Evolutionary conservation across 2,329 filamentous ascomycete genomes (phyloP).

Genomic region (Ambrosiella cleistominuta): DNA sequence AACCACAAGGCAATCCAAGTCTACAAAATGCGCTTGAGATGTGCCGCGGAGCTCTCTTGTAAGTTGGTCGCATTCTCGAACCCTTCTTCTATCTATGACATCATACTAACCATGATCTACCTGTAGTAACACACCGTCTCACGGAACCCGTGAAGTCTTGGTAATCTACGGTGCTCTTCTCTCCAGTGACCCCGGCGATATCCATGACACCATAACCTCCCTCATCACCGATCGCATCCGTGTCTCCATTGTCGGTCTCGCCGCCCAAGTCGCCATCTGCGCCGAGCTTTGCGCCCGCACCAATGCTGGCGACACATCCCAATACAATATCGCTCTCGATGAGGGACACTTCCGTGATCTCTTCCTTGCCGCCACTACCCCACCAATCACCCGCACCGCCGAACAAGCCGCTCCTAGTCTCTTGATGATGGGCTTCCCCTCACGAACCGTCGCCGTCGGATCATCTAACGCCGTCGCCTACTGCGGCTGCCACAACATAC

Average conservation of each 20-base stretch:
- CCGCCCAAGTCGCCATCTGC: conserved; percentile 84
- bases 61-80: conserved; percentile 18
- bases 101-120: conserved; percentile 3
- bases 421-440: conserved; percentile 97
- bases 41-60: conserved; percentile 81
- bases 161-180: conserved; percentile 82
- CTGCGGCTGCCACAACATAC: conserved; percentile 79
- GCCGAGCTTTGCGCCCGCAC: conserved; percentile 75
- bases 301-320: conserved; percentile 57
- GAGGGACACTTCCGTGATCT: conserved; percentile 63
- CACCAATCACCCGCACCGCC: conserved; percentile 57
- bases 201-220: conserved; percentile 69
- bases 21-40: conserved; percentile 93
- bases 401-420: conserved; percentile 45
- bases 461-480: conserved; percentile 44
- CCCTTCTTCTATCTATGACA: not conserved
- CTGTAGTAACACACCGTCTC: conserved; percentile 64
- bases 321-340: conserved; percentile 73
- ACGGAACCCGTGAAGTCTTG: conserved; percentile 84
- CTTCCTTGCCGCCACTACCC: conserved; percentile 76
- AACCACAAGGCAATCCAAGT: conserved; percentile 59
- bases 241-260: conserved; percentile 75
- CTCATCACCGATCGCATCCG: conserved; percentile 71
- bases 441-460: conserved; percentile 54
- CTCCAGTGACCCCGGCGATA: conserved; percentile 84